These are phyloP conservation scores for Ceratocystis cubensis DNA, from an alignment of 2,329 filamentous ascomycete species.

Conservation along the genomic window DNA sequence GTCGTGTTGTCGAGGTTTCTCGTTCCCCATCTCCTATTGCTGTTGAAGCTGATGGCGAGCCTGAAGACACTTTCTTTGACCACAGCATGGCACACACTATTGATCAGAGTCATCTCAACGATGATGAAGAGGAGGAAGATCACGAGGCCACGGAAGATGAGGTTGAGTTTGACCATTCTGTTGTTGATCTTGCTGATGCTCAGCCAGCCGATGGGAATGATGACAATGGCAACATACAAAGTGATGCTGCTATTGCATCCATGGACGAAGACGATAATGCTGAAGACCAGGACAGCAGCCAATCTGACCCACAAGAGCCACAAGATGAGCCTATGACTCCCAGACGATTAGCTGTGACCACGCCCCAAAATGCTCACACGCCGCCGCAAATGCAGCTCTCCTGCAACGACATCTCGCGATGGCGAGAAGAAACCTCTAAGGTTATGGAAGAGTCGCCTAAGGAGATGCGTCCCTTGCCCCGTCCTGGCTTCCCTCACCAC, in stretches of 20 bases:
- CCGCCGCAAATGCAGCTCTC: conserved; percentile 34
- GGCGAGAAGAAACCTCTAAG: conserved; percentile 32
- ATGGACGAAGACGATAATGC: conserved; percentile 7
- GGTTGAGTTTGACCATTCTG: background rate
- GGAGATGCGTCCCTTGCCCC: conserved; percentile 28
- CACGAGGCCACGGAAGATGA: background rate
- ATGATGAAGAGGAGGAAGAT: background rate
- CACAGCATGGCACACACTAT: conserved; percentile 21
- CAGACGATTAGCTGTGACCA: background rate
- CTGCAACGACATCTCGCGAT: conserved; percentile 32
- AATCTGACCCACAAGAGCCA: background rate
- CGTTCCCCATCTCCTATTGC: background rate
- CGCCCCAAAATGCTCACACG: conserved; percentile 23
- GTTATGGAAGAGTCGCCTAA: conserved; percentile 22
- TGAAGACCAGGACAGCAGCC: background rate
- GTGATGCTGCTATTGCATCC: conserved; percentile 19
- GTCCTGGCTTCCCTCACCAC: conserved; percentile 32
- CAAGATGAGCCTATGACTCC: background rate
- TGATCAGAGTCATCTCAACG: conserved; percentile 17
- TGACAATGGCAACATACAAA: conserved; percentile 11
- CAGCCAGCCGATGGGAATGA: background rate
- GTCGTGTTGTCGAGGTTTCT: background rate
- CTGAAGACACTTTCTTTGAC: conserved; percentile 11
- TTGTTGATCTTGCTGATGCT: background rate
- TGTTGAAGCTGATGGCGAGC: conserved; percentile 14